Base-by-base conservation (phyloP, 177 flowering plant genomes). In the Vitis hybrid region DNA sequence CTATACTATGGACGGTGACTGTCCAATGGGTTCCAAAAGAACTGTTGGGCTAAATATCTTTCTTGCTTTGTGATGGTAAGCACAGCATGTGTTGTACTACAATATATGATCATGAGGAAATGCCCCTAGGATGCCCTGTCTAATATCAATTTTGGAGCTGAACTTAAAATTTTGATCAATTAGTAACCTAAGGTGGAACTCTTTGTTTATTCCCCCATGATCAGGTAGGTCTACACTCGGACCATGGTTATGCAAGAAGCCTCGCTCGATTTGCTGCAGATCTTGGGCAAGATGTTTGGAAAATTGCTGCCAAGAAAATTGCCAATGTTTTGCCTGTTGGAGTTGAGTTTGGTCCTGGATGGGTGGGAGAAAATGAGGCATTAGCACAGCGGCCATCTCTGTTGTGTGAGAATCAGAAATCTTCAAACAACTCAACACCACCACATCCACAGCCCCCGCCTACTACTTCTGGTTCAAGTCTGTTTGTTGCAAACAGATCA, bases 211-310 rank as follows among this genome's bases (percentile, higher is more conserved):
- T 50, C 39, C 16, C 61, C 10, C 13, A 54, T 13, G 20, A 61
- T 66, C 84, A 91, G 94, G 91, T 90, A 61, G 94, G 92, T 67
- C 65, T 84, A 34, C 82, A 79, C 29, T 13, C 73, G 13, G 88
- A 90, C 69, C 83, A 83, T 65, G 83, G 89, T n/a, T 90, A 90
- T 72, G 88, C 90, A 9, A 86, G 87, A 73, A 92, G 97, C 76
- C 69, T 92, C 29, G 86, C 90, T 69, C 87, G 86, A 5, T 92
- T 86, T 83, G 89, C 92, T 57, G 92, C 87, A 26, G 77, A 77
- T 75, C 86, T 88, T 73, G 95, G 97, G 29, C 88, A 92, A 51
- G 71, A 70, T 68, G 90, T 80, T 59, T 84, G 93, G 94, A 81
- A 80, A 73, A 73, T 89, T 29, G 97, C 93, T 49, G 84, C 89